Percentiles rank a stretch among this genome's conserved stretches.
Evolutionary conservation across 768 basidiomycete genomes (phyloP).

Genomic region (Lentinula lateritia): DNA sequence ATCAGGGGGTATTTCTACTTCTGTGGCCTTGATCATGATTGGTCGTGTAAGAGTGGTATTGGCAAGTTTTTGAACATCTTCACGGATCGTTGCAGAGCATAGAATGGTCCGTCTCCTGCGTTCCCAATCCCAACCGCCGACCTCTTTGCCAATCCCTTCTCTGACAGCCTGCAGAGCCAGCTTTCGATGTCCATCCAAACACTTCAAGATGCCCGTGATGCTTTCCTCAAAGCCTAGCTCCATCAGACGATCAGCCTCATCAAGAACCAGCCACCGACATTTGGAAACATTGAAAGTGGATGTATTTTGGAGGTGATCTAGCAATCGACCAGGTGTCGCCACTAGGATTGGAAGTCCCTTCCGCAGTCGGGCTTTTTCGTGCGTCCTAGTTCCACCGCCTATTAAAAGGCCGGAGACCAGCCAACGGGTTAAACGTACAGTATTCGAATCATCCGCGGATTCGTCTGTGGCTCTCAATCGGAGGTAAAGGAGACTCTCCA

Average conservation of each 20-base stretch:
- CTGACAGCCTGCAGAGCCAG: conserved; percentile 64
- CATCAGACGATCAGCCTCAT: conserved; percentile 97
- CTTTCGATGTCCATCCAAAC: conserved; percentile 76
- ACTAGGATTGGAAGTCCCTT: conserved; percentile 96
- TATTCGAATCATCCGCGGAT: conserved; percentile 38
- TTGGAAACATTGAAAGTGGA: conserved; percentile 89
- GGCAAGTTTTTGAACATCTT: conserved; percentile 91
- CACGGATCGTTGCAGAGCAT: conserved; percentile 94
- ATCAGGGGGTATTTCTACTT: conserved; percentile 33
- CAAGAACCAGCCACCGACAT: conserved; percentile 92
- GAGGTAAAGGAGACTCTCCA: conserved; percentile 74
- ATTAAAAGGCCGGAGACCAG: conserved; percentile 89
- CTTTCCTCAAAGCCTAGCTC: conserved; percentile 98
- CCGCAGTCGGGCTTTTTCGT: conserved; percentile 92
- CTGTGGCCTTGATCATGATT: conserved; percentile 74
- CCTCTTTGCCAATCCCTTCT: conserved; percentile 64
- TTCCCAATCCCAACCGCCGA: conserved; percentile 85
- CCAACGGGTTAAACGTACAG: conserved; percentile 71
- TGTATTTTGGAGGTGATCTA: conserved; percentile 96
- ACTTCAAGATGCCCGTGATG: conserved; percentile 82
- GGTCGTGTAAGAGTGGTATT: conserved; percentile 77
- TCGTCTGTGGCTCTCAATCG: conserved; percentile 60
- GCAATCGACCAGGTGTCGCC: conserved; percentile 88
- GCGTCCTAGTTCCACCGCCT: conserved; percentile 89
- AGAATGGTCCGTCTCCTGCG: conserved; percentile 77